Evolutionary conservation across 192 early-diverging fungal genomes (phyloP), one percentile per base, ranked within the genome.

Genomic region (Rhizophagus clarus): DNA sequence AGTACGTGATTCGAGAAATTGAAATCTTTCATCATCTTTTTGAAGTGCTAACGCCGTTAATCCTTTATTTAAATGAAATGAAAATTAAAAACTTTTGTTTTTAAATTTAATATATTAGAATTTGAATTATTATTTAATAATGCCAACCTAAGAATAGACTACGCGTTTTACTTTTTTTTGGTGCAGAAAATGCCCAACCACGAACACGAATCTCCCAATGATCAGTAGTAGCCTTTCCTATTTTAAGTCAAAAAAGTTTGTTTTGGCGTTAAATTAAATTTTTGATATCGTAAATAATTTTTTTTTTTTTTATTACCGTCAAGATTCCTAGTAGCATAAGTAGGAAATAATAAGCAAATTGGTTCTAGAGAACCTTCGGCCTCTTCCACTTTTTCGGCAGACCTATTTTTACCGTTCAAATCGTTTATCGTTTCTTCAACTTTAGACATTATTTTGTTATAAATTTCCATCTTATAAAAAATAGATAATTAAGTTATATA

Each of bases 121-220:
- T 20, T n/a, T n/a, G 3, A 72, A 42, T 22, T 40, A 9, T 32
- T 32, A 32, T 63, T 28, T 47, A 29, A 66, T 29, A 7, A 77
- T 60, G 67, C 79, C 28, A 83, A 86, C 85, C 79, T 77, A 87
- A 79, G 20, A 84, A 82, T 14, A 87, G 60, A 34, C 32, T 62
- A 60, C 84, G 74, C 22, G 75, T 82, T 32, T 79, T 72, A 32
- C 84, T 79, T 49, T 83, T 82, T 29, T 81, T 82, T 74, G 82
- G 75, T 20, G 83, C 77, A 24, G 81, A 82, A 45, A 82, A 87
- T 5, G 86, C 86, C 84, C 86, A 85, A 70, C 86, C 86, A 26
- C 82, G 82, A 70, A 87, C 77, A 29, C 86, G 82, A 47, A 85
- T 82, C 62, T 84, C 79, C 86, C 86, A 87, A 29, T 87, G 5